Percentiles rank a stretch among this genome's conserved stretches.
These are phyloP conservation scores for Fusarium cicatricum DNA, from an alignment of 2,329 filamentous ascomycete genomes.

Conservation along the genomic window DNA sequence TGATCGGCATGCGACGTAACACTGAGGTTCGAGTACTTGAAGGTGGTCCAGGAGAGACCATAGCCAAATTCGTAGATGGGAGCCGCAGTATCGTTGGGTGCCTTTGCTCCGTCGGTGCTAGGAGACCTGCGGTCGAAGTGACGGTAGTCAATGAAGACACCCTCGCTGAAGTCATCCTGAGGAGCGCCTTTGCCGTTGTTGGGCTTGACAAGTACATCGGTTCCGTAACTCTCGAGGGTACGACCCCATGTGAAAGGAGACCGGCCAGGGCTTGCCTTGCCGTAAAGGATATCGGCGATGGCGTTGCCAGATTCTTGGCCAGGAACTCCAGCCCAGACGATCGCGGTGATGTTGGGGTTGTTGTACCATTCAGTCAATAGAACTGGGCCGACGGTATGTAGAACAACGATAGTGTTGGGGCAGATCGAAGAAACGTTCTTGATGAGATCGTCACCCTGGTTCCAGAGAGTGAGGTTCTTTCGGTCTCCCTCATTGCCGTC, in stretches of 20 bases:
- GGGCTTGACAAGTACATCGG: constrained; percentile 70
- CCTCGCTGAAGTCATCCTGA: constrained; percentile 78
- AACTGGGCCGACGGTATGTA: constrained; percentile 86
- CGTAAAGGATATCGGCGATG: constrained; percentile 84
- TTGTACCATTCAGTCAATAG: constrained; percentile 78
- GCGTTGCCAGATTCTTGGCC: constrained; percentile 86
- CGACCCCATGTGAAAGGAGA: constrained; percentile 83
- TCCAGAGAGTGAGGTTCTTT: constrained; percentile 92
- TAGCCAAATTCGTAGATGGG: constrained; percentile 85
- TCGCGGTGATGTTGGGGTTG: constrained; percentile 81
- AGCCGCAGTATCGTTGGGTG: constrained; percentile 47
- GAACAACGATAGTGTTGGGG: constrained; percentile 90
- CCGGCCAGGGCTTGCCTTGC: constrained; percentile 79
- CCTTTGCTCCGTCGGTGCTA: constrained; percentile 33
- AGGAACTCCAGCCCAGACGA: constrained; percentile 82
- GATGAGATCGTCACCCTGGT: constrained; percentile 81
- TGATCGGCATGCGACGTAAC: constrained; percentile 59
- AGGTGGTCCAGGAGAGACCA: constrained; percentile 82
- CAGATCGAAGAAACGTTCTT: constrained; percentile 79
- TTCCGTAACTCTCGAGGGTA: constrained; percentile 72
- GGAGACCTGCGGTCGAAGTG: constrained; percentile 71
- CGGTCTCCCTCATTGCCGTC: constrained; percentile 89
- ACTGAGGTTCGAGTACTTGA: constrained; percentile 74
- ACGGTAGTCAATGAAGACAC: constrained; percentile 76
- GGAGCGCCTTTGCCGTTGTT: constrained; percentile 73